A percentile compares a stretch with the other conserved stretches of the same genome.
Conservation (phyloP, 768 basidiomycete genomes). For the Calocera cornea region DNA sequence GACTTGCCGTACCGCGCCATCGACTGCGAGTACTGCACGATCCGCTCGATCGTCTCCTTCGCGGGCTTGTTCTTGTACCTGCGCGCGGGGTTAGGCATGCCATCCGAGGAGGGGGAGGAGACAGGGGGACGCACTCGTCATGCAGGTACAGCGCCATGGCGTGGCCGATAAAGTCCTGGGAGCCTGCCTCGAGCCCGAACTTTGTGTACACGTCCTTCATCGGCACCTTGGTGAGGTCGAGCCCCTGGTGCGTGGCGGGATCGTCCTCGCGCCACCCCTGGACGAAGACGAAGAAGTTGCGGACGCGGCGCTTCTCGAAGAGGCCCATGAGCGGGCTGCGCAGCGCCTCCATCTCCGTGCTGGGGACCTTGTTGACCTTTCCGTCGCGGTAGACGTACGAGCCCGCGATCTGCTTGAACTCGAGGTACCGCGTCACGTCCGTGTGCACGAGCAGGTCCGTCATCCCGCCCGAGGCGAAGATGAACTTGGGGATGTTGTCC, state of each 20-base stretch:
- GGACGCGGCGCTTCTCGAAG: conserved; percentile 94
- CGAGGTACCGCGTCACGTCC: conserved; percentile 94
- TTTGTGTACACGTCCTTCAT: conserved; percentile 96
- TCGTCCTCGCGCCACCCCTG: conserved; percentile 93
- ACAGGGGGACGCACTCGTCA: conserved; percentile 63
- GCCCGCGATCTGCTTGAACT: conserved; percentile 99
- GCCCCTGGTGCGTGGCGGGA: conserved; percentile 88
- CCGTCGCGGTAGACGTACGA: conserved; percentile 96
- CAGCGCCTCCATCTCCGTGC: conserved; percentile 94
- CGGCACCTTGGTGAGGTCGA: conserved; percentile 76
- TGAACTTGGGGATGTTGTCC: conserved; percentile 98
- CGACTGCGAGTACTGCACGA: conserved; percentile 92
- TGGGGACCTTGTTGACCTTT: conserved; percentile 92
- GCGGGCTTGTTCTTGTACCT: conserved; percentile 92
- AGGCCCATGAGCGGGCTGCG: conserved; percentile 94
- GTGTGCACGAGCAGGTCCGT: conserved; percentile 98
- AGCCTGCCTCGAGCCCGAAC: conserved; percentile 91
- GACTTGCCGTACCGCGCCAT: conserved; percentile 99
- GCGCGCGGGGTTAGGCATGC: conserved; percentile 3
- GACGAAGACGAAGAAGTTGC: conserved; percentile 96
- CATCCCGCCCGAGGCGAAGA: conserved; percentile 94
- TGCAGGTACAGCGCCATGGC: conserved; percentile 98
- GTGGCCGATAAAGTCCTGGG: conserved; percentile 98
- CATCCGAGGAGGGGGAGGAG: neutral
- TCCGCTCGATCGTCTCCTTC: conserved; percentile 81